Base-by-base conservation (phyloP, 148 eudicot genomes). In the Rhododendron henanense region DNA sequence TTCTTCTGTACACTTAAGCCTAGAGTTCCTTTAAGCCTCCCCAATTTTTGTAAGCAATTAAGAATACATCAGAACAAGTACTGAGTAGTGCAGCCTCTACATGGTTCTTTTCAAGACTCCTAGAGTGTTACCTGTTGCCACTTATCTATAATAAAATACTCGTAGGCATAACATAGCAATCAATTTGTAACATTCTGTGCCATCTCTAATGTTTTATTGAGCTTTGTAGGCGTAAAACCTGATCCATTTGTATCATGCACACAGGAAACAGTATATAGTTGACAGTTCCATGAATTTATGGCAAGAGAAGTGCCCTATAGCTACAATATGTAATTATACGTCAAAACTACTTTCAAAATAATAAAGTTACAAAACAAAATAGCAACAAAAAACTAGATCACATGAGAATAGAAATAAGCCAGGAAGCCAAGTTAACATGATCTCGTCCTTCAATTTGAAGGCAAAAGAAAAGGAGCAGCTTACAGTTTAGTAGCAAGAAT, bases 401-500 rank as follows among this genome's bases (percentile, higher is more conserved):
- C 44, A 47, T 10, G 69, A 83, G 48, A n/a, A 55, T 37, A 45
- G 61, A 9, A 41, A 41, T 83, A 82, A 18, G 39, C 73, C 73
- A 85, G 37, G 79, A 41, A 80, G 10, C 18, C 51, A 81, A 53
- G 21, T 55, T 44, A 15, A 75, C 6, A 75, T 6, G 50, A 78
- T 21, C 85, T 74, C 45, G 11, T 48, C 28, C 28, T 28, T n/a
- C 75, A 59, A 23, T 0, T 13, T 15, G 53, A 31, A 41, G 48
- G 45, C 28, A 15, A 71, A 73, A 84, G 16, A 53, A 28, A 55
- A 69, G 48, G 59, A 31, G 73, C 45, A 84, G 73, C 98, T 97
- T 85, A 97, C 99, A 94, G 88, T 95, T 97, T 84, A 94, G 89
- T 78, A 97, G 93, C 85, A 94, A 92, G 88, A 88, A 93, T 35